A percentile compares a stretch with the other conserved stretches of the same genome.
Conservation (phyloP, 345 rosid species). For the Hibiscus mutabilis region DNA sequence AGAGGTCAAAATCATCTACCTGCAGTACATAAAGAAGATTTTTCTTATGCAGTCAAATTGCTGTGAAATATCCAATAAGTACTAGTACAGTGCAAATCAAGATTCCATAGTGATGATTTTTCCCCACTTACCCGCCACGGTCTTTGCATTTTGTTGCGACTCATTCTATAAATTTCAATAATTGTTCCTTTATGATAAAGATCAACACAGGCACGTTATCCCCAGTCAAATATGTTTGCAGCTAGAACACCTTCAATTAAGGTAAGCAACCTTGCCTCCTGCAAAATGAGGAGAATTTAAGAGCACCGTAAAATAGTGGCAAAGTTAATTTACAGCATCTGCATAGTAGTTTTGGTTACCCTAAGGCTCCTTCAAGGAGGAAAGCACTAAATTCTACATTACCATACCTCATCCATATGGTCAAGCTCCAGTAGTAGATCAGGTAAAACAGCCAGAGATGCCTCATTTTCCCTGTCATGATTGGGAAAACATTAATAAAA, state of each 20-base stretch:
- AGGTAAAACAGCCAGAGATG: constrained; percentile 93
- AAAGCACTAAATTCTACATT: constrained; percentile 6
- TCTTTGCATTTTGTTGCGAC: constrained; percentile 96
- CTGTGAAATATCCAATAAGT: background rate
- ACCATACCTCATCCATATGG: constrained; percentile 67
- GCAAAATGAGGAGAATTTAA: constrained; percentile 18
- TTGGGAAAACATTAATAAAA: background rate
- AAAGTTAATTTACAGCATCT: background rate
- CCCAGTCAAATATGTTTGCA: constrained; percentile 99
- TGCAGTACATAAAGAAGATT: constrained; percentile 20
- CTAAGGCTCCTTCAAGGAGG: background rate
- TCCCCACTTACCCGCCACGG: constrained; percentile 79
- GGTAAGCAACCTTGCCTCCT: constrained; percentile 88
- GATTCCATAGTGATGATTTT: background rate
- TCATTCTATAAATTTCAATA: constrained; percentile 97
- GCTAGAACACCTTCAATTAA: constrained; percentile 96
- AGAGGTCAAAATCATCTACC: constrained; percentile 95
- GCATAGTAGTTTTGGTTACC: background rate
- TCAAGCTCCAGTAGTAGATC: constrained; percentile 86
- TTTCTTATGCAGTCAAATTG: constrained; percentile 7
- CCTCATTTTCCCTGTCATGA: constrained; percentile 88
- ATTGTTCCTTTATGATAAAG: constrained; percentile 97
- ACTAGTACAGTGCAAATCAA: background rate
- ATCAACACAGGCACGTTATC: constrained; percentile 97
- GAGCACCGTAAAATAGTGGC: background rate